Conservation (phyloP, 148 eudicot species). For the Rhododendron vialii region DNA sequence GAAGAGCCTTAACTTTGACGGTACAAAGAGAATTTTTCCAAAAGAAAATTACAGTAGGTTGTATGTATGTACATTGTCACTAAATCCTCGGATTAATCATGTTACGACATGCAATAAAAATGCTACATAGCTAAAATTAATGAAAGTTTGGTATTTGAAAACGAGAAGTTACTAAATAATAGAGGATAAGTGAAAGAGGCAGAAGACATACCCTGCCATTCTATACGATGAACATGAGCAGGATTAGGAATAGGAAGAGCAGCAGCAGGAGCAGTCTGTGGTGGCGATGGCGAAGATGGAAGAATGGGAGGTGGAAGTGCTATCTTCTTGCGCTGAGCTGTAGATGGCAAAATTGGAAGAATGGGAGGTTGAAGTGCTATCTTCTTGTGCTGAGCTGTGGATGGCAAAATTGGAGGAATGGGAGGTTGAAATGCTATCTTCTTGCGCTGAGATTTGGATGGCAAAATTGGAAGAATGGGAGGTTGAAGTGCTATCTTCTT, state of each 20-base stretch:
- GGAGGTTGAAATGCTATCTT: conserved; percentile 6
- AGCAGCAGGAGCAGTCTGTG: conserved; percentile 3
- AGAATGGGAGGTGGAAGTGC: background rate
- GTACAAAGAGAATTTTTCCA: background rate
- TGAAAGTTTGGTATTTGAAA: background rate
- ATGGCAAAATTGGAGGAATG: background rate
- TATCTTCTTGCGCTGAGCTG: conserved; percentile 1
- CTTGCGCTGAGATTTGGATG: conserved; percentile 11
- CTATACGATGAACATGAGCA: conserved; percentile 16
- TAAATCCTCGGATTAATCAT: background rate
- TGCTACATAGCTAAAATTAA: background rate
- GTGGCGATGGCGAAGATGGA: background rate
- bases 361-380: background rate
- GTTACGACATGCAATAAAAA: background rate
- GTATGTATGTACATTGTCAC: background rate
- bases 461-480: background rate
- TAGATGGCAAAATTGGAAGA: background rate
- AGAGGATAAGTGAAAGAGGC: background rate
- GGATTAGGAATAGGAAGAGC: conserved; percentile 8
- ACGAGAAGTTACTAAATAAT: background rate
- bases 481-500: conserved; percentile 7
- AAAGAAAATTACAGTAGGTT: background rate
- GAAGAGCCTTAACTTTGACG: background rate
- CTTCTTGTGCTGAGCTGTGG: background rate
- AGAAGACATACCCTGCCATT: conserved; percentile 29